Base-by-base conservation (phyloP, 257 asterid species). In the Dorcoceras hygrometricum region DNA sequence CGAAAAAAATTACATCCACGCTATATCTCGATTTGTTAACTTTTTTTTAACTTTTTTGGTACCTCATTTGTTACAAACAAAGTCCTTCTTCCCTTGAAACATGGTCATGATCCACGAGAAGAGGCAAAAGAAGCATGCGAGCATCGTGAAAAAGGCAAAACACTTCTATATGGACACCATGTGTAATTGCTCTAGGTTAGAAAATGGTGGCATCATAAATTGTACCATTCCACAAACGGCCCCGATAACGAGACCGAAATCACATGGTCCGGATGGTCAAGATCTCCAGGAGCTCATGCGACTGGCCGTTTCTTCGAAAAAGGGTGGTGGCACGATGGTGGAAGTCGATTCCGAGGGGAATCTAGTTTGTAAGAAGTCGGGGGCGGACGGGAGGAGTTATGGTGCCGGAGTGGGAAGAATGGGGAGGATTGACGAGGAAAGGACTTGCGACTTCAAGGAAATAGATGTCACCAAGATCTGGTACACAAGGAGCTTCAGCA, bases 391-490 rank as follows among this genome's bases (percentile, higher is more conserved):
- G 72, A 66, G 74, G 68, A 86, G 84, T 68, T 86, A 81, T 36
- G 82, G 93, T 51, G 72, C 72, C 4, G 82, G 89, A 29, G 79
- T 86, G 1, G 92, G 92, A 7, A 81, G 57, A 58, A 77, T 86
- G 11, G 91, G 91, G 48, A 81, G 87, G 24, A 83, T 86, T 20
- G 92, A 86, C 66, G 93, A 86, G 62, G 79, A 79, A 6, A 48
- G 63, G 71, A 62, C 86, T 0, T 86, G 89, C 65, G 81, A 77
- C 54, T 86, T 86, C 58, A 66, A 56, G 32, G 85, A 86, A 71
- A 71, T 36, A 1, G 86, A 82, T 63, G 74, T 29, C 26, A 50
- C 56, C 28, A 66, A 65, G 46, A 39, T 43, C 16, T 29, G 23
- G n/a, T 73, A 36, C 54, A 72, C 73, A 10, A 73, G 79, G 27